Base-by-base conservation (phyloP, 108 stramenopile species). In the Nitzschia sp. region DNA sequence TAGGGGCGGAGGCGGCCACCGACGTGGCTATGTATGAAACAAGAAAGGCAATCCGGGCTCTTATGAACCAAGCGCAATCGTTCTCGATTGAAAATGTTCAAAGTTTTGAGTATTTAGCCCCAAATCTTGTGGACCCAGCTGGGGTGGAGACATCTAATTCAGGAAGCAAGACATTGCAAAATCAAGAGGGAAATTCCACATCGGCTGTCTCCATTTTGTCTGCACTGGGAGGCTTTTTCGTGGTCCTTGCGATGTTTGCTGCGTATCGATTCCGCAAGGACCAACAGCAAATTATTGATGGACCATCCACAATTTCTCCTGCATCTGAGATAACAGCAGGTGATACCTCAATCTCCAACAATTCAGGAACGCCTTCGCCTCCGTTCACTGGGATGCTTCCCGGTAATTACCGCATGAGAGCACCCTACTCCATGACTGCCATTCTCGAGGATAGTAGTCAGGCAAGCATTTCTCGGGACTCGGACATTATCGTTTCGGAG, bases 401-500 rank as follows among this genome's bases (percentile, higher is more conserved):
- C 32, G 33, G 35, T 24, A 46, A 59, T 6, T 77, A 77, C 49
- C 47, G 35, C 4, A 59, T 60, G n/a, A 58, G 48, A 9, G 69
- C 65, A 9, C 3, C 64, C 0, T 36, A 66, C 19, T 21, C 21
- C 1, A 77, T 77, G 76, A 47, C 62, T 57, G 69, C 59, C 26
- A 77, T 77, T 32, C 64, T 64, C 13, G 76, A 77, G 71, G 70
- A 71, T 27, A 23, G 25, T n/a, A 74, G 74, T 61, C 58, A 66
- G 32, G 55, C 47, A 19, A 59, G 66, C 11, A 23, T 59, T 13
- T 35, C 35, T 29, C 31, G 53, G 13, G 48, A 19, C 27, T 55
- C 47, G n/a, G 46, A 46, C 26, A 55, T 74, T 13, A 75, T 75
- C 23, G 53, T 75, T 38, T 75, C 74, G 11, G 74, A 75, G 2